Evolutionary conservation across 345 rosid genomes (phyloP), one percentile per base, ranked within the genome.

Genomic region (Jatropha curcas): DNA sequence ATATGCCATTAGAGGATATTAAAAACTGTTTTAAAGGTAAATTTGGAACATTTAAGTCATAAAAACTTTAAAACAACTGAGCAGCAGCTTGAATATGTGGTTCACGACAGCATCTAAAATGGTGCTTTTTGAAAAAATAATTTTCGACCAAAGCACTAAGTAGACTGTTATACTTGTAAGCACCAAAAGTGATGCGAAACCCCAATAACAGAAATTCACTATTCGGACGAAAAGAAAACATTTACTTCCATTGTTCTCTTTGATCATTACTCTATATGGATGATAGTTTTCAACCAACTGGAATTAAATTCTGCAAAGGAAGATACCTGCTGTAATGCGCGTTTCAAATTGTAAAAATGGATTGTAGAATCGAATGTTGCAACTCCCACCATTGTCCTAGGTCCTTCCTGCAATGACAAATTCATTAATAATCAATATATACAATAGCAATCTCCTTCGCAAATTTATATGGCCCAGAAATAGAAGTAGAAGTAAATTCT

Each of bases 361-460:
- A 96, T 89, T 53, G 99, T 86, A 20, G 94, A 89, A 84, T 96
- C 99, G 84, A 90, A 93, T 63, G 99, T 96, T 57, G 98, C 99
- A 77, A 96, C 84, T 80, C 99, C 99, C 48, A 93, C 98, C 88
- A 90, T 85, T 58, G 99, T 96, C 82, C 92, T 89, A 34, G 90
- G 94, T 74, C 98, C 98, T 89, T 96, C 99, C 99, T 96, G 92
- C 73, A 84, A 82, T 45, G 70, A 74, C 28, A 28, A 19, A 55
- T 33, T 67, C 4, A 46, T n/a, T 4, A 8, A 45, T 30, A 31
- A 73, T 41, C 51, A 67, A 33, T 57, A 48, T 14, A 24, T 19
- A 41, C 19, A 31, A 39, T 19, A 41, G 27, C n/a, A 43, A 10
- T 56, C 17, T 61, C 33, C 34, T 63, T 60, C 22, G 57, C 48